Conservation (phyloP, 305 asterid genomes). For the Ilex paraguariensis region DNA sequence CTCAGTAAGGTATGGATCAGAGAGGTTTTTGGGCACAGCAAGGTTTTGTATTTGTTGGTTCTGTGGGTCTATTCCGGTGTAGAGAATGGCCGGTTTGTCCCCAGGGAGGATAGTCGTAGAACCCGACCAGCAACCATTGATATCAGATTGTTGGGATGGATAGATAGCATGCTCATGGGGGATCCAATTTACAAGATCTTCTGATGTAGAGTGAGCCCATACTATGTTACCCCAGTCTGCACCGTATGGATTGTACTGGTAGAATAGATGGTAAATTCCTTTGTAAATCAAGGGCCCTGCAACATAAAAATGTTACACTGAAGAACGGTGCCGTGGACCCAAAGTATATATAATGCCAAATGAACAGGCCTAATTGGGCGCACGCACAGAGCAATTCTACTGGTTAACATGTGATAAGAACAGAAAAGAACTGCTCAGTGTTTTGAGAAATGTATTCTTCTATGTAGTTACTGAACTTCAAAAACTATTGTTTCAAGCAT, state of each 20-base stretch:
- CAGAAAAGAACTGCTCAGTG: too few species aligned
- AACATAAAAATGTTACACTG: background rate
- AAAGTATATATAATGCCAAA: too few species aligned
- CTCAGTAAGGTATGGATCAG: constrained; percentile 48
- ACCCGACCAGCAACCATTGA: constrained; percentile 59
- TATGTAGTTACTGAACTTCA: too few species aligned
- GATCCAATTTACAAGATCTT: constrained; percentile 58
- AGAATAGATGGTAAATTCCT: constrained; percentile 66
- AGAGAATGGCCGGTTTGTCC: constrained; percentile 38
- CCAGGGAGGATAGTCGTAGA: constrained; percentile 55
- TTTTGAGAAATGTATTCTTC: too few species aligned
- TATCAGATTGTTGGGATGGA: constrained; percentile 45
- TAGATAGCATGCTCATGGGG: constrained; percentile 35
- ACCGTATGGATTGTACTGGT: constrained; percentile 58
- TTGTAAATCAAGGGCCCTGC: constrained; percentile 64
- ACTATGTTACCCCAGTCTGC: constrained; percentile 52
- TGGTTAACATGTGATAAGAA: too few species aligned
- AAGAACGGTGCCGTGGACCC: too few species aligned
- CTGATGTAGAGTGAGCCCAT: constrained; percentile 68
- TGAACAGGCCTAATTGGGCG: too few species aligned
- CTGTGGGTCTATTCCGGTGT: constrained; percentile 41
- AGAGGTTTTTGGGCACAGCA: constrained; percentile 39
- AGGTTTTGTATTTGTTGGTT: constrained; percentile 50
- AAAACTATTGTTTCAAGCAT: too few species aligned
- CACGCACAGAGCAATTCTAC: too few species aligned